Conservation (phyloP, 169 alveolate species). For the Eimeria zaria region DNA sequence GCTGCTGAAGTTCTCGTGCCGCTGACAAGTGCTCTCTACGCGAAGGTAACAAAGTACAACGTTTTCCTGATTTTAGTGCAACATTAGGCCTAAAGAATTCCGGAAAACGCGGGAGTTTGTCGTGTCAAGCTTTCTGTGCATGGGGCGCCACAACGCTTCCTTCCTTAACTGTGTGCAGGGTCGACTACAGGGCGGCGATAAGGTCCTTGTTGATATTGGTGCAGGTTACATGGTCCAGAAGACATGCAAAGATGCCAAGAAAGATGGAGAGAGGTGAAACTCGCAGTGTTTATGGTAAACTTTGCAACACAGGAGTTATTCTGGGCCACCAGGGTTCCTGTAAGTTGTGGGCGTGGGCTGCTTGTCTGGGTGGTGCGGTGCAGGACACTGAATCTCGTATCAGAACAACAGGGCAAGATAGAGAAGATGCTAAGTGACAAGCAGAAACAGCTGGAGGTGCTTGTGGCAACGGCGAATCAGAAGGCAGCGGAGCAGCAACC, state of each 20-base stretch:
- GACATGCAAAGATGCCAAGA: conserved; percentile 75
- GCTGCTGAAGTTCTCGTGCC: conserved; percentile 81
- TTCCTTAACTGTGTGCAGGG: conserved; percentile 61
- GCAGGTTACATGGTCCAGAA: conserved; percentile 79
- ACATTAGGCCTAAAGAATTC: no score
- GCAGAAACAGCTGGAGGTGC: conserved; percentile 72
- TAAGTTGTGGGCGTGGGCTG: not conserved
- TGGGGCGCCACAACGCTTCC: not conserved
- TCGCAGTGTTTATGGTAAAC: not conserved
- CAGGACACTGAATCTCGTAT: conserved; percentile 67
- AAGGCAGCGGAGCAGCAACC: conserved; percentile 61
- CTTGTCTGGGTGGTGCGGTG: not conserved
- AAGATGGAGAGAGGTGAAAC: conserved; percentile 58
- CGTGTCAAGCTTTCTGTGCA: not conserved
- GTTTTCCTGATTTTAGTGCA: not conserved
- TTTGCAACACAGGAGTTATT: not conserved
- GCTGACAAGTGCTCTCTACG: conserved; percentile 80
- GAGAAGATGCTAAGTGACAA: conserved; percentile 71
- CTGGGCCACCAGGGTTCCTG: not conserved
- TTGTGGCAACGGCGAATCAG: conserved; percentile 59
- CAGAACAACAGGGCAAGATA: conserved; percentile 73
- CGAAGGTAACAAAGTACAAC: conserved; percentile 23
- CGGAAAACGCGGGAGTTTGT: not conserved
- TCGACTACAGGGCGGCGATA: conserved; percentile 72
- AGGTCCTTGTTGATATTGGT: conserved; percentile 82